Conservation (phyloP, 345 rosid genomes). For the Reutealis trisperma region DNA sequence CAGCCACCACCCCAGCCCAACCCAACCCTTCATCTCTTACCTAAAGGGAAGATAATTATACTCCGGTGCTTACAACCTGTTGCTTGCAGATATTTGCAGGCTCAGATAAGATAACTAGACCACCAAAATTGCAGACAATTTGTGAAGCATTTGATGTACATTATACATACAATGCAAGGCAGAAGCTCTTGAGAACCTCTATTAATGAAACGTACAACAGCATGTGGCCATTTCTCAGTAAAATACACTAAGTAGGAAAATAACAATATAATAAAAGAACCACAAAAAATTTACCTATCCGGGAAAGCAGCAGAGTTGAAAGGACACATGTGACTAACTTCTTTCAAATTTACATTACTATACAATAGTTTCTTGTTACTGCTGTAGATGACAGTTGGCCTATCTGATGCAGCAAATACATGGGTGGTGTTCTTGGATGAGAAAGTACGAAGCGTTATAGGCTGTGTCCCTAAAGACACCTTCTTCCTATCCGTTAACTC, state of each 20-base stretch:
- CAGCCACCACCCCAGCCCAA: background rate
- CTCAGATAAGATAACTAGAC: background rate
- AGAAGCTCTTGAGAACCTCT: background rate
- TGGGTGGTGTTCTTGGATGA: slow-evolving; percentile 88
- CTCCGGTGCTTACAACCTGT: background rate
- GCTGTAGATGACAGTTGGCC: slow-evolving; percentile 96
- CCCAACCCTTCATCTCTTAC: background rate
- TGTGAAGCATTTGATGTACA: background rate
- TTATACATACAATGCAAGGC: background rate
- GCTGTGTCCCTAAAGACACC: slow-evolving; percentile 91
- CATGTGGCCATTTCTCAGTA: background rate
- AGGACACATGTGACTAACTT: slow-evolving; percentile 96
- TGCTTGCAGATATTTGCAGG: background rate
- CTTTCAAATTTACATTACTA: slow-evolving; percentile 94
- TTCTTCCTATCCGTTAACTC: slow-evolving; percentile 82
- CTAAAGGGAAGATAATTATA: background rate
- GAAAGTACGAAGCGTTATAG: slow-evolving; percentile 94
- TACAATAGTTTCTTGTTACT: slow-evolving; percentile 94
- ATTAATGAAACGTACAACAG: background rate
- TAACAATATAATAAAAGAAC: background rate
- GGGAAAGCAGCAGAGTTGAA: slow-evolving; percentile 97
- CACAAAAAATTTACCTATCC: slow-evolving; percentile 56
- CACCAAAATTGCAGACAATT: background rate
- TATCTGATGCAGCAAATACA: slow-evolving; percentile 95
- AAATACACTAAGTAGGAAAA: background rate